Evolutionary conservation across 108 stramenopile species (phyloP).

Genomic region (Seminavis robusta): DNA sequence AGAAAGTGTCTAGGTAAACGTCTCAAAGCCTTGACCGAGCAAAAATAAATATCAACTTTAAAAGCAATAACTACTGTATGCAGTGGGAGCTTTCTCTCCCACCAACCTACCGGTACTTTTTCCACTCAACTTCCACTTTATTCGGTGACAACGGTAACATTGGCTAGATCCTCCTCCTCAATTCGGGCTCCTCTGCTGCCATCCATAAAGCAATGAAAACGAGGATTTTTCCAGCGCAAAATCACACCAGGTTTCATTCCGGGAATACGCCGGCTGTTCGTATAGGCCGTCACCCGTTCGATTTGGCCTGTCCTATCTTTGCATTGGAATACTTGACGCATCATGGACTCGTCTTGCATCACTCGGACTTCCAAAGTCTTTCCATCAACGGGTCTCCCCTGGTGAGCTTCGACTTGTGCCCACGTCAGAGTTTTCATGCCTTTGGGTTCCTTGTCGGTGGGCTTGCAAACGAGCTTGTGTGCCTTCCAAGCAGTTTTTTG

Average conservation of each 20-base stretch:
- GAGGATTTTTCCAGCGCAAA: constrained; percentile 33
- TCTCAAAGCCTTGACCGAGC: too few relatives aligned
- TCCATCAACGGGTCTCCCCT: constrained; percentile 17
- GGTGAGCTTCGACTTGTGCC: constrained; percentile 32
- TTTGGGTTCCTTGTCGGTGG: constrained; percentile 8
- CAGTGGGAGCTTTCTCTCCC: too few relatives aligned
- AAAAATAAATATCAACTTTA: too few relatives aligned
- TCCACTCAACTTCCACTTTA: too few relatives aligned
- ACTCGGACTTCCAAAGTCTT: constrained; percentile 29
- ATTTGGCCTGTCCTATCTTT: constrained; percentile 28
- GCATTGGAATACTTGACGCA: constrained; percentile 25
- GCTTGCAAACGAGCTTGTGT: constrained; percentile 28
- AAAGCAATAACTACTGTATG: too few relatives aligned
- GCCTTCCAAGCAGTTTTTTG: constrained; percentile 32
- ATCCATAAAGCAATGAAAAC: constrained; percentile 32
- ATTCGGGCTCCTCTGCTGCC: constrained; percentile 30
- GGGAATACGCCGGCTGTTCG: constrained; percentile 20
- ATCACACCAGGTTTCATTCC: constrained; percentile 15
- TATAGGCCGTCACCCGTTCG: constrained; percentile 25
- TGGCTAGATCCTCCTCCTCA: constrained; percentile 28
- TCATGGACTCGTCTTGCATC: constrained; percentile 25
- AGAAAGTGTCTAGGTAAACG: too few relatives aligned
- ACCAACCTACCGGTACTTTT: too few relatives aligned
- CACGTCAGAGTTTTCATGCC: constrained; percentile 10
- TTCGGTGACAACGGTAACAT: too few relatives aligned